phyloP scores from a whole-genome alignment of 495 filamentous ascomycete genomes.

The Aspergillus carlsbadensis region DNA sequence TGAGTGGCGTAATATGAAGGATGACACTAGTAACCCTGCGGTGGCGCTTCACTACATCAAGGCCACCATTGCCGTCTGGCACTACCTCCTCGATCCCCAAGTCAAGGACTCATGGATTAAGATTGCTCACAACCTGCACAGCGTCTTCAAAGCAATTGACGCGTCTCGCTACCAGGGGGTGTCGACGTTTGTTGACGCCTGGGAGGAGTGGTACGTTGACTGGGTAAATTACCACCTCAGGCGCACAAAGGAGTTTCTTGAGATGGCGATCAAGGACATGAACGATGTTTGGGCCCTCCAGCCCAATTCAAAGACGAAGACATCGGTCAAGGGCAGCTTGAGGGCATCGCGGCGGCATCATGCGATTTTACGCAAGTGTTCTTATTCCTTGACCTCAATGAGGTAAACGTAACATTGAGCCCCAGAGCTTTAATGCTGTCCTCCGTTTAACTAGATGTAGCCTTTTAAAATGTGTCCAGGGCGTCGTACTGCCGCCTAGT shows the following conservation, averaged over 20 bases:
- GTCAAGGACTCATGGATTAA: neutral
- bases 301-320: too few species aligned
- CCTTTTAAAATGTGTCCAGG: too few species aligned
- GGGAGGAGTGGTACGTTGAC: neutral
- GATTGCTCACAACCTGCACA: neutral
- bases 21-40: neutral
- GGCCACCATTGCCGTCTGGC: neutral
- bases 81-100: neutral
- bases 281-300: neutral
- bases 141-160: neutral
- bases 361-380: too few species aligned
- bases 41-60: neutral
- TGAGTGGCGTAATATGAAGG: neutral
- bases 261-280: neutral
- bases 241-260: neutral
- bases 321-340: too few species aligned
- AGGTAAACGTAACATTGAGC: too few species aligned
- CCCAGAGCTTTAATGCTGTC: too few species aligned
- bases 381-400: too few species aligned
- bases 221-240: neutral
- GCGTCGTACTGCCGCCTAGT: too few species aligned
- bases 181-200: neutral
- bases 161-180: neutral
- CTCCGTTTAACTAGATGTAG: too few species aligned
- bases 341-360: too few species aligned